Evolutionary conservation across 768 basidiomycete genomes (phyloP), one percentile per base, ranked within the genome.

Genomic region (Leccinum longicurvipes): DNA sequence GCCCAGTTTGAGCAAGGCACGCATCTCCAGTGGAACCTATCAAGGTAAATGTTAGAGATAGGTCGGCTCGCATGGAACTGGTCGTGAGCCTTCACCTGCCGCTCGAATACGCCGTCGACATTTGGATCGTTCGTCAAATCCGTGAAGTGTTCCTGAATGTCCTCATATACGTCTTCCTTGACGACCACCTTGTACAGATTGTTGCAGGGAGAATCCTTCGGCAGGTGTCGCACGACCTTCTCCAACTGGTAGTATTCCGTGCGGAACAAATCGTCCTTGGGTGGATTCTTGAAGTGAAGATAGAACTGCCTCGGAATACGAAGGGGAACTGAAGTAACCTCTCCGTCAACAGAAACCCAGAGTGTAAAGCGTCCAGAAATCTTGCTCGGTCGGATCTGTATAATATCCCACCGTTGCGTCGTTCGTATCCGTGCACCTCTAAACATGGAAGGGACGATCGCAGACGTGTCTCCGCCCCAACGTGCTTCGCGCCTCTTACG

Each of bases 81-180:
- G 51, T 27, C 2, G 24, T 10, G 17, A 48, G 48, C 3, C 61
- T 77, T 42, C 60, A 93, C 92, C 81, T 98, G 94, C 19, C 87
- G 79, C 73, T 99, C 97, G 64, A 87, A 99, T 4, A 97, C 89
- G 1, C 93, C 93, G 63, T 98, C 93, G 9, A 98, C 92, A 65
- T 91, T 93, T 0, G 95, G 91, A 64, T 95, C 91, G 66, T 97
- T 97, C 56, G 84, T 91, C 49, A 98, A 77, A 67, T 94, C 87
- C 17, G 93, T 86, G 66, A 98, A 98, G 68, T 97, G 92, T 54
- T 92, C 88, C 62, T 92, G 87, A 28, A 87, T 90, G 28, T 89
- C 84, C 28, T 87, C 78, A 71, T 90, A 99, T 15, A 87, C 74
- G 6, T 89, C 86, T 67, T 98, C 97, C 29, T 86, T 81, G 23